A percentile compares a stretch with the other conserved stretches of the same genome.
Conservation (phyloP, 2,329 filamentous ascomycete genomes). For the Nectriaceae sp. region DNA sequence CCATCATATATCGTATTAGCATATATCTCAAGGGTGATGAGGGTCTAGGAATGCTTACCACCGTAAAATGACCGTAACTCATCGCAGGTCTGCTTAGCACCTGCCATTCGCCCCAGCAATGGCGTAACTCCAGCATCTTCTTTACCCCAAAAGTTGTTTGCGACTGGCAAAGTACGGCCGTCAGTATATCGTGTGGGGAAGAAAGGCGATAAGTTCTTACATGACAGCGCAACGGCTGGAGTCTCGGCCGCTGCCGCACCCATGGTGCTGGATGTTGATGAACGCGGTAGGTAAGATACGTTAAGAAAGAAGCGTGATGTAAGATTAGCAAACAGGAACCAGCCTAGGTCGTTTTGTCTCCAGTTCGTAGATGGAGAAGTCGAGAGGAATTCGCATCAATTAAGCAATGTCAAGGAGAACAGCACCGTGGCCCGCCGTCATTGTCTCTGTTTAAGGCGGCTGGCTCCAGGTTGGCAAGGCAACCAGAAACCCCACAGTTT, state of each 20-base stretch:
- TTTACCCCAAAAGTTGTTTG: conserved; percentile 99
- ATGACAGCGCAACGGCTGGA: conserved; percentile 68
- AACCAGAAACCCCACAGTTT: conserved; percentile 14
- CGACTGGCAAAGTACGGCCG: conserved; percentile 58
- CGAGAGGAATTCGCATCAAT: conserved; percentile 15
- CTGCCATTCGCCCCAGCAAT: conserved; percentile 90
- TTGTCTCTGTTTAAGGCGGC: conserved; percentile 25
- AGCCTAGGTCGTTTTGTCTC: conserved; percentile 22
- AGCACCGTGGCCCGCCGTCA: conserved; percentile 3
- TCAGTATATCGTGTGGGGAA: conserved; percentile 13
- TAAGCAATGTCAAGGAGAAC: conserved; percentile 18
- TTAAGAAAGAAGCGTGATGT: not conserved
- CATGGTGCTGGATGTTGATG: conserved; percentile 45
- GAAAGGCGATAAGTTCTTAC: conserved; percentile 42
- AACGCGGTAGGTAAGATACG: not conserved
- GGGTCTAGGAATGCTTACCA: conserved; percentile 49
- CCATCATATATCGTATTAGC: not conserved
- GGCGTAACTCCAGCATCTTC: conserved; percentile 94
- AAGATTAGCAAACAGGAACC: conserved; percentile 17
- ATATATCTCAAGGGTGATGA: not conserved
- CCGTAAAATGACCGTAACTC: conserved; percentile 91
- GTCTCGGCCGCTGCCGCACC: conserved; percentile 61
- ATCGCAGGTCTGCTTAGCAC: conserved; percentile 91
- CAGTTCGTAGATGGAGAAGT: conserved; percentile 18
- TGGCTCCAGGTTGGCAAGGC: conserved; percentile 17